phyloP scores from a whole-genome alignment of 2,329 filamentous ascomycete genomes.

The Ophiostoma sp. region DNA sequence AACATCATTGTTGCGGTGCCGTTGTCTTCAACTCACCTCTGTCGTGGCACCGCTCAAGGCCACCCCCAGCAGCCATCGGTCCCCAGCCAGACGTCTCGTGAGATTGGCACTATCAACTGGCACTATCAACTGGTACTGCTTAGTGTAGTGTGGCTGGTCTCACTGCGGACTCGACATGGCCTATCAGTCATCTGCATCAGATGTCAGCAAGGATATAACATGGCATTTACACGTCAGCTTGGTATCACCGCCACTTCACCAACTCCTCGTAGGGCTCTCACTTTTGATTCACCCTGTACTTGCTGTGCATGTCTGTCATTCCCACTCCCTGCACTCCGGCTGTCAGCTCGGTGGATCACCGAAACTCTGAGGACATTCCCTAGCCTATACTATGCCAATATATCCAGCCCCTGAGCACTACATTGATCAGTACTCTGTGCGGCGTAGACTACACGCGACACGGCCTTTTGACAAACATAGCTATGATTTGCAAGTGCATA shows the following conservation, averaged over 20 bases:
- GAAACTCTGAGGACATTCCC: not conserved
- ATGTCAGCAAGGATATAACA: not conserved
- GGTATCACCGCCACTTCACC: not conserved
- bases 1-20: too few relatives aligned
- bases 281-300: not conserved
- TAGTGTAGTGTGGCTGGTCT: not conserved
- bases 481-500: too few relatives aligned
- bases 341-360: slow-evolving; percentile 8
- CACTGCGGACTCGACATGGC: not conserved
- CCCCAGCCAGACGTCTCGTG: not conserved
- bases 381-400: not conserved
- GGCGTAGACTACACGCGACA: not conserved
- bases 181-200: not conserved
- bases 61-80: not conserved
- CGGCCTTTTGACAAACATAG: not conserved
- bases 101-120: not conserved
- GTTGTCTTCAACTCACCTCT: not conserved
- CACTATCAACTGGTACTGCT: not conserved
- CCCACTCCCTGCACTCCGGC: not conserved
- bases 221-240: not conserved
- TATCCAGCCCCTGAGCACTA: not conserved
- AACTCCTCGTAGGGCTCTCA: not conserved
- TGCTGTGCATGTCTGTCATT: not conserved
- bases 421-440: not conserved
- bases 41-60: not conserved